These are phyloP conservation scores for Taphrina wiesneri DNA, from an alignment of 1,139 yeast species.

Conservation along the genomic window DNA sequence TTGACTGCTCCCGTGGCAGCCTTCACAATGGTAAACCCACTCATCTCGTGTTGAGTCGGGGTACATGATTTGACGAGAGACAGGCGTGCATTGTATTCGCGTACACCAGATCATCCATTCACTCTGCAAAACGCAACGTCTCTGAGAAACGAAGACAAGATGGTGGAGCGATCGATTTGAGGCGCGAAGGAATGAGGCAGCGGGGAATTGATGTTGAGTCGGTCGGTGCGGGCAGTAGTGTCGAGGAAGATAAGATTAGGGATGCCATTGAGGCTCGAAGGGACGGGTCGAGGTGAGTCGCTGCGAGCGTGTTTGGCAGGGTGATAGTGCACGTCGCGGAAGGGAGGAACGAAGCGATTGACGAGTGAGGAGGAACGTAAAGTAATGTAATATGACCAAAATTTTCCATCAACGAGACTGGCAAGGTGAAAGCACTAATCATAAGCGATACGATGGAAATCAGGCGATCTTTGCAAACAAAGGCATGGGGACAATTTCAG, in stretches of 20 bases:
- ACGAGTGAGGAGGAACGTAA: too few species aligned
- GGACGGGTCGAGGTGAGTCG: too few species aligned
- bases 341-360: too few species aligned
- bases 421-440: not conserved
- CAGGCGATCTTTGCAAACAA: too few species aligned
- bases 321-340: too few species aligned
- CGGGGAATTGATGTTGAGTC: slow-evolving; percentile 23
- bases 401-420: too few species aligned
- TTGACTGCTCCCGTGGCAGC: slow-evolving; percentile 33
- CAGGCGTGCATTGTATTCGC: slow-evolving; percentile 32
- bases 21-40: slow-evolving; percentile 20
- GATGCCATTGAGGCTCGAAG: slow-evolving; percentile 8
- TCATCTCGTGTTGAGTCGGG: not conserved
- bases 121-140: slow-evolving; percentile 22
- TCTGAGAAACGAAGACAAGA: slow-evolving; percentile 17
- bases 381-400: too few species aligned
- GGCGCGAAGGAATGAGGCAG: slow-evolving; percentile 33
- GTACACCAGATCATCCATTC: slow-evolving; percentile 26
- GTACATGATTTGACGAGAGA: not conserved
- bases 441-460: too few species aligned
- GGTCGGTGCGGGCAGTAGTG: not conserved
- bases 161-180: slow-evolving; percentile 30
- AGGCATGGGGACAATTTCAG: not conserved
- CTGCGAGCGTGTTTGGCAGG: too few species aligned
- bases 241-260: slow-evolving; percentile 8